Percentiles rank a stretch among this genome's conserved stretches.
Conservation (phyloP, 768 basidiomycete genomes). For the Lactifluus piperatus region DNA sequence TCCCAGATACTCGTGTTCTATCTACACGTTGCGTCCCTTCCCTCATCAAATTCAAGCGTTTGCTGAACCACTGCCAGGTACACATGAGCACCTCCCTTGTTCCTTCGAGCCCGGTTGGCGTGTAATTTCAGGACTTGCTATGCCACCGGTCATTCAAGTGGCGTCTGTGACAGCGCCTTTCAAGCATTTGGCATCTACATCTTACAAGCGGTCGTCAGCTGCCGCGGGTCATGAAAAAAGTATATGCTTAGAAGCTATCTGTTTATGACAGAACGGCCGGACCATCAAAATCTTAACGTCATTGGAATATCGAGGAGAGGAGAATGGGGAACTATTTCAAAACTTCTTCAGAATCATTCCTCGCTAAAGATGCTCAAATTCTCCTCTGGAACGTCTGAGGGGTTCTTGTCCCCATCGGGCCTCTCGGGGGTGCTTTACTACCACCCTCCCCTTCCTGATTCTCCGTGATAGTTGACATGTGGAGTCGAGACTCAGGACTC, state of each 20-base stretch:
- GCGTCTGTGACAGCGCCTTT: not conserved
- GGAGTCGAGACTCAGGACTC: not conserved
- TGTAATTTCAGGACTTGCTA: not conserved
- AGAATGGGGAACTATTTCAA: not conserved
- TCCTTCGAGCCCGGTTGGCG: too few relatives aligned
- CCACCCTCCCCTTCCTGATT: not conserved
- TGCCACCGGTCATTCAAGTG: not conserved
- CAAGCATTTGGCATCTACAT: not conserved
- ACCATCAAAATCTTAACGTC: not conserved
- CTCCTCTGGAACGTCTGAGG: not conserved
- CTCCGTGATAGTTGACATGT: not conserved
- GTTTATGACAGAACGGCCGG: not conserved
- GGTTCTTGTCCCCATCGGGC: not conserved
- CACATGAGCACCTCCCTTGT: not conserved
- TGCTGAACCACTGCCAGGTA: too few relatives aligned
- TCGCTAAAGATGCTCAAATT: not conserved
- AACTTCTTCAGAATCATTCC: not conserved
- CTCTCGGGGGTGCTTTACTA: not conserved
- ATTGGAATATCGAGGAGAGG: not conserved
- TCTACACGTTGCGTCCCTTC: not conserved
- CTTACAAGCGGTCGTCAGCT: not conserved
- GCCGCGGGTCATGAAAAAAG: not conserved
- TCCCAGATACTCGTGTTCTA: not conserved
- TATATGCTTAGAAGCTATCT: not conserved
- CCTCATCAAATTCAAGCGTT: too few relatives aligned